Evolutionary conservation across 2,329 filamentous ascomycete genomes (phyloP), one percentile per base, ranked within the genome.

Genomic region (Exophiala mesophila): DNA sequence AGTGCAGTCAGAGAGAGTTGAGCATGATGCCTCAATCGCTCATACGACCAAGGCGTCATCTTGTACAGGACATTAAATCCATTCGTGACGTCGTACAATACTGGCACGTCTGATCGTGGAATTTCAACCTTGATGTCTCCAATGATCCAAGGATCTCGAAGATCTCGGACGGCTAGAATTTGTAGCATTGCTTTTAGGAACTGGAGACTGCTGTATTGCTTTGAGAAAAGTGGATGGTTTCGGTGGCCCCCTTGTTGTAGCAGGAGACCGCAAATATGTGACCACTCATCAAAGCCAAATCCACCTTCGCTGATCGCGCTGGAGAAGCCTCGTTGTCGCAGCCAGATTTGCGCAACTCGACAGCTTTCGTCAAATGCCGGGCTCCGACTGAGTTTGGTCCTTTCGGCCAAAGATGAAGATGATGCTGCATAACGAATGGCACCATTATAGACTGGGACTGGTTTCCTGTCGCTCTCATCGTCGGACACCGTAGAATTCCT

Each of bases 181-280:
- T 96, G 90, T n/a, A 98, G 69, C 1, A 83, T 81, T 2, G 88
- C 89, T 65, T 96, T 97, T 74, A 98, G 96, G 32, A 97, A 74
- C 63, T 97, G 90, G 17, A 90, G 92, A 63, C 84, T 85, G 67
- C 85, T 95, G 56, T 95, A 84, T 5, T 86, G 86, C 4, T 78
- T 73, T 4, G 88, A 88, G 12, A 97, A 72, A 4, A 86, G 68
- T 2, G 83, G 75, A 50, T 80, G 77, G 2, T 85, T 84, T 46
- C 82, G 82, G 5, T 78, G 76, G 5, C 82, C 83, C 18, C 86
- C 86, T n/a, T 78, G 79, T 61, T 88, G 81, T 30, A 97, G 71
- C 2, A 97, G 69, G 10, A 95, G 70, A 21, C 89, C 86, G 59
- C 89, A 77, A 36, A 92, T 68, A n/a, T 79, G 69, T 1, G 85